Base-by-base conservation (phyloP, 768 basidiomycete species). In the Lentinula sp. region DNA sequence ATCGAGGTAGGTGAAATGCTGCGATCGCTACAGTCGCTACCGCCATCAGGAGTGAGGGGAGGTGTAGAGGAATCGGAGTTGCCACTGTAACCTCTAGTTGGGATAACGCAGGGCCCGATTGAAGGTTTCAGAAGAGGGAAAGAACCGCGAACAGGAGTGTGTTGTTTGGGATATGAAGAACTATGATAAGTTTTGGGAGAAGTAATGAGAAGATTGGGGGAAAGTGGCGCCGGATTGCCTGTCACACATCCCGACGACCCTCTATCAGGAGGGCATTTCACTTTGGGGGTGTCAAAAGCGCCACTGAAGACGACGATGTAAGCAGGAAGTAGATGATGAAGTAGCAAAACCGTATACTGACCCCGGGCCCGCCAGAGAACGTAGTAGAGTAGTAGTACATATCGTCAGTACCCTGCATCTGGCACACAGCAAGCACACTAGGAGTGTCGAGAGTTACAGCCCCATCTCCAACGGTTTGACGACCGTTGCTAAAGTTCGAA, bases 391-490 rank as follows among this genome's bases (percentile, higher is more conserved):
- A 94, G 68, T 93, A 94, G 78, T 93, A 92, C 79, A 91, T 85
- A 71, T 91, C 82, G 70, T 86, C 80, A 55, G 77, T 84, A 81
- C 90, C 92, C 71, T 92, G 84, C 67, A 91, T 78, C 64, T 89
- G 88, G 84, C 89, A 91, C 67, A 93, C 87, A 64, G 92, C 92
- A 75, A 93, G 84, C 70, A 93, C 88, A 75, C 80, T 89, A 66
- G 89, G 84, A 75, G 76, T 80, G 86, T 87, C 86, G 84, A 84
- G 83, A 77, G 81, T 81, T 74, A 79, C 80, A 85, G 92, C 92
- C 92, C 92, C 92, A 93, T 94, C 92, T 78, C 91, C 92, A 94
- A 93, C 92, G 91, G 88, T 82, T 79, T 86, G 88, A 90, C 90
- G 85, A 77, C 90, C 92, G 91, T 93, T 93, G 92, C 92, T 94